Conservation (phyloP, 805 yeast genomes). For the Yamadazyma akitaensis region DNA sequence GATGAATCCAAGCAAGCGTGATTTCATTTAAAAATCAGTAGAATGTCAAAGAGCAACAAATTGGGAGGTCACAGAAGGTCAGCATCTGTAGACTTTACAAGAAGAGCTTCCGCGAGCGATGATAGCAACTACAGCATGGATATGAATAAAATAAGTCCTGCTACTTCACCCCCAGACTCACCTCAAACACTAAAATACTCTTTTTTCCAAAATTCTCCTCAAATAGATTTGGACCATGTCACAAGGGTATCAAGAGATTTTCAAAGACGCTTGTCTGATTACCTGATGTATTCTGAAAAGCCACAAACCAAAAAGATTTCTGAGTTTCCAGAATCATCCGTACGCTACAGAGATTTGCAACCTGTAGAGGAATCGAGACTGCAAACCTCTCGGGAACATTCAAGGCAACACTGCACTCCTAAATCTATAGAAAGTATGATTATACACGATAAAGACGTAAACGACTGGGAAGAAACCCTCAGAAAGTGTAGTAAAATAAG, state of each 20-base stretch:
- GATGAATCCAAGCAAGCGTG: not conserved
- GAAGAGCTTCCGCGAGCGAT: not conserved
- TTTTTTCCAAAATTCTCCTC: not conserved
- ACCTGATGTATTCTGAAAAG: not conserved
- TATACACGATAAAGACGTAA: not conserved
- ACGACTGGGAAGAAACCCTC: conserved; percentile 1
- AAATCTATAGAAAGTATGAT: too few relatives aligned
- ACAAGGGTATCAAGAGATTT: conserved; percentile 12
- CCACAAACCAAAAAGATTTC: conserved; percentile 1
- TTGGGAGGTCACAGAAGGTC: not conserved
- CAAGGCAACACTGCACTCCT: too few relatives aligned
- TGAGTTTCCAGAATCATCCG: conserved; percentile 4
- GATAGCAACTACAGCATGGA: conserved; percentile 3
- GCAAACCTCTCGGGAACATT: not conserved
- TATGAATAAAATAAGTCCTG: not conserved
- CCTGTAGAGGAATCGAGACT: not conserved
- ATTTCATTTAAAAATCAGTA: not conserved
- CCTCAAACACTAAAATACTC: not conserved
- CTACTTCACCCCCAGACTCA: conserved; percentile 1
- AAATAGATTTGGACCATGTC: conserved; percentile 17
- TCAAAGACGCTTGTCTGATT: conserved; percentile 4
- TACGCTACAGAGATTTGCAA: not conserved
- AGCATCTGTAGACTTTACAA: not conserved
- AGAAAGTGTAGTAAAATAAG: not conserved
- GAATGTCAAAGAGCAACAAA: not conserved